These are phyloP conservation scores for Sporothrix brunneoviolacea DNA, from an alignment of 2,329 filamentous ascomycete species.

Conservation along the genomic window DNA sequence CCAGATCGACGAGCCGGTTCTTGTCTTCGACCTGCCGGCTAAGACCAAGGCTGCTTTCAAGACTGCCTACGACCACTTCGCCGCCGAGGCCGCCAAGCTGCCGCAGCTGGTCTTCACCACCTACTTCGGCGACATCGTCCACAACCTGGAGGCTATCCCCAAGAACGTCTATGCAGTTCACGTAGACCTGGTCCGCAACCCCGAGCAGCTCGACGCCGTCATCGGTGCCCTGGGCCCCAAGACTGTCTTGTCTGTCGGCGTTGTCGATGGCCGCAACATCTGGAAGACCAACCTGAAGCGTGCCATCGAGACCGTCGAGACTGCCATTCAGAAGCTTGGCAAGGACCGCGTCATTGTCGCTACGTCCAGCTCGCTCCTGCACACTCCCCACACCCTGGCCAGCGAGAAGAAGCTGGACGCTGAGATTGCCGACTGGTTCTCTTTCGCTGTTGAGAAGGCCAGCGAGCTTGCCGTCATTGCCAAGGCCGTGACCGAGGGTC, in stretches of 20 bases:
- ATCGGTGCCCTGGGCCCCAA: constrained; percentile 75
- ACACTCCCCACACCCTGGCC: constrained; percentile 95
- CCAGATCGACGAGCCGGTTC: constrained; percentile 95
- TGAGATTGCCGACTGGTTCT: constrained; percentile 97
- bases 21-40: constrained; percentile 86
- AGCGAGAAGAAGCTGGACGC: constrained; percentile 97
- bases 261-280: constrained; percentile 98
- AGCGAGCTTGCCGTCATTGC: constrained; percentile 85
- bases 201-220: constrained; percentile 90
- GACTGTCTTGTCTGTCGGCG: constrained; percentile 88
- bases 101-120: constrained; percentile 88
- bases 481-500: constrained; percentile 92
- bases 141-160: constrained; percentile 91
- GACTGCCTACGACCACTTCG: constrained; percentile 89
- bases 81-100: constrained; percentile 67
- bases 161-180: constrained; percentile 79
- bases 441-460: constrained; percentile 93
- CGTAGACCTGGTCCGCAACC: constrained; percentile 94
- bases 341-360: constrained; percentile 96
- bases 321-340: constrained; percentile 87
- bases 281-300: constrained; percentile 99
- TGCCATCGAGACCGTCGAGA: constrained; percentile 85
- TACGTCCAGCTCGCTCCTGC: constrained; percentile 94
- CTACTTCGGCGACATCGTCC: constrained; percentile 98
- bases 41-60: constrained; percentile 97